Percentiles rank a stretch among this genome's conserved stretches.
phyloP scores from a whole-genome alignment of 2,329 filamentous ascomycete species.

The Metarhizium sp. region DNA sequence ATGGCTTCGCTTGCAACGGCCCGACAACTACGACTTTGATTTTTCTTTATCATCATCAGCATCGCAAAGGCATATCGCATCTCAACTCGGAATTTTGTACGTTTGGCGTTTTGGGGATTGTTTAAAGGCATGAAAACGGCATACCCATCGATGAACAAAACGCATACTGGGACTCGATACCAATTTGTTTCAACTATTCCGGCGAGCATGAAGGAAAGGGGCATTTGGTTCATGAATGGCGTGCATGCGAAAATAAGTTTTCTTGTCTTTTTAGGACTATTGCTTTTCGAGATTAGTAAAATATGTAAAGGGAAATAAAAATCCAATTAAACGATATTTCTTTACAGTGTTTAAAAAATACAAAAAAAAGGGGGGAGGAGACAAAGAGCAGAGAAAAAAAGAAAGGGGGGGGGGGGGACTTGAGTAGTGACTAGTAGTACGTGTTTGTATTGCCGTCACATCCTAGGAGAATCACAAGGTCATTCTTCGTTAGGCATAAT shows the following conservation, averaged over 20 bases:
- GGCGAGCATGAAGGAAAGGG: not conserved
- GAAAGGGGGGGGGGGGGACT: too few relatives aligned
- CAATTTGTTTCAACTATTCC: not conserved
- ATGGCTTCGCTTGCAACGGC: constrained; percentile 8
- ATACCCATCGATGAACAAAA: not conserved
- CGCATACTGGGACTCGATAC: constrained; percentile 1
- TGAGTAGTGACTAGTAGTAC: too few relatives aligned
- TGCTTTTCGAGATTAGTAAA: not conserved
- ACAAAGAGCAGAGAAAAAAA: too few relatives aligned
- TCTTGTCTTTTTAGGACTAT: not conserved
- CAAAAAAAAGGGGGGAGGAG: too few relatives aligned
- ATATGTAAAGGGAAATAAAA: too few relatives aligned
- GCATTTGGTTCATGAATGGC: not conserved
- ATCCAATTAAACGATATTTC: too few relatives aligned
- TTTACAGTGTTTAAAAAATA: too few relatives aligned
- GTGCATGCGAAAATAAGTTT: not conserved
- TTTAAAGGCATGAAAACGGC: not conserved
- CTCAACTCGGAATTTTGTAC: constrained; percentile 2
- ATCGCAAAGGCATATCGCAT: constrained; percentile 9
- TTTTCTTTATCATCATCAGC: not conserved
- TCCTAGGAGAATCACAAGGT: too few relatives aligned
- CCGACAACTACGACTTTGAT: not conserved
- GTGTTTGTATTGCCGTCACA: too few relatives aligned
- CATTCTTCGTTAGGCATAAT: too few relatives aligned
- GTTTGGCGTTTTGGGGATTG: not conserved